Conservation (phyloP, 306 rosid genomes). For the Boehmeria nivea region DNA sequence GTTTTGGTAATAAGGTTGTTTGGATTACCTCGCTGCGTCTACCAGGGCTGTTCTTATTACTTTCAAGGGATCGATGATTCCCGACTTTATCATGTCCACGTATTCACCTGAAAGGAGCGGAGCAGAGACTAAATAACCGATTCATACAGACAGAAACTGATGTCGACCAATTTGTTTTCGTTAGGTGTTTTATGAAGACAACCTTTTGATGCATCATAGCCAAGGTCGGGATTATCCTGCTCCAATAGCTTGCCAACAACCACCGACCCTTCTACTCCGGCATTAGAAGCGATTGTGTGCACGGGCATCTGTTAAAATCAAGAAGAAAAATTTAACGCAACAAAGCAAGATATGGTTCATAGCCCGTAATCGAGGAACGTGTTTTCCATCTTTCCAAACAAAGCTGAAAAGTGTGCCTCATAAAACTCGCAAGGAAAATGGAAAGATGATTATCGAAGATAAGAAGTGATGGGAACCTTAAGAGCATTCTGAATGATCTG, state of each 20-base stretch:
- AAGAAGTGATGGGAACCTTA: slow-evolving; percentile 24
- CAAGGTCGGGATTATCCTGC: slow-evolving; percentile 41
- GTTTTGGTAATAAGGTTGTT: background rate
- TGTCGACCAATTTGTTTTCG: background rate
- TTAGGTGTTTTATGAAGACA: slow-evolving; percentile 13
- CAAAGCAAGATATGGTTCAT: background rate
- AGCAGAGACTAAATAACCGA: background rate
- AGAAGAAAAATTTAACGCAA: too few relatives aligned
- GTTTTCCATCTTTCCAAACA: background rate
- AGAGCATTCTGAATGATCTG: slow-evolving; percentile 54
- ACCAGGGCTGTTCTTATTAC: slow-evolving; percentile 56
- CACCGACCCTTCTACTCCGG: slow-evolving; percentile 49
- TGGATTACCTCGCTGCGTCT: slow-evolving; percentile 44
- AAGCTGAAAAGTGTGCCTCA: too few relatives aligned
- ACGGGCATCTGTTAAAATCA: slow-evolving; percentile 36
- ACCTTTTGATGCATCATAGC: slow-evolving; percentile 55
- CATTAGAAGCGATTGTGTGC: slow-evolving; percentile 42
- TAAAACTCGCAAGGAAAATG: too few relatives aligned
- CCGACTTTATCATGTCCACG: slow-evolving; percentile 54
- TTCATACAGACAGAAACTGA: background rate
- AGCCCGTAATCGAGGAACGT: background rate
- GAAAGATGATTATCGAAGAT: too few relatives aligned
- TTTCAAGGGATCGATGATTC: slow-evolving; percentile 51
- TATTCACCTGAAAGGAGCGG: slow-evolving; percentile 34
- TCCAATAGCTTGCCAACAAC: slow-evolving; percentile 47